Evolutionary conservation across 768 basidiomycete genomes (phyloP).

Genomic region (Leccinum disarticulatum): DNA sequence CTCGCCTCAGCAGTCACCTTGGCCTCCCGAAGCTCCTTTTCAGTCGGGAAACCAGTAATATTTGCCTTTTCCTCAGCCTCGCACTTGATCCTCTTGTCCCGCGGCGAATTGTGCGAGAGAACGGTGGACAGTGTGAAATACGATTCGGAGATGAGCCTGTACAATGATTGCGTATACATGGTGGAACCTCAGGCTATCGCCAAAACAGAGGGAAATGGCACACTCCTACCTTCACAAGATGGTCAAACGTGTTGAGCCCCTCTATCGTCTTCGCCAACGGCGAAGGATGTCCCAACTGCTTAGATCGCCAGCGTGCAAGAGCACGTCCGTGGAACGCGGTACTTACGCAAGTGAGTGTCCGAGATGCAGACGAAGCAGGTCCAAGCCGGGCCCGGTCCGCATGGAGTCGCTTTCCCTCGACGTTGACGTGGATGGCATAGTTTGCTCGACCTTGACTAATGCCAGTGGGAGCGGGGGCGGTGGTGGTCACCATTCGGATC

Average conservation of each 20-base stretch:
- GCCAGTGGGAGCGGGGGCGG: no score
- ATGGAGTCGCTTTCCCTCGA: conserved; percentile 20
- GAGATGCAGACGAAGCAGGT: conserved; percentile 38
- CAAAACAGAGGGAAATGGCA: not conserved
- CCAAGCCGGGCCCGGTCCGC: conserved; percentile 34
- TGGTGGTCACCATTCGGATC: no score
- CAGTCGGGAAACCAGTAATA: conserved; percentile 68
- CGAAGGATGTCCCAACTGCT: no score
- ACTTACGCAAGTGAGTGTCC: conserved; percentile 35
- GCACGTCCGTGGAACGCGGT: conserved; percentile 58
- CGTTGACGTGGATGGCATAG: conserved; percentile 20
- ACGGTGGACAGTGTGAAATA: conserved; percentile 81
- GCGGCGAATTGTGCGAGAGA: conserved; percentile 75
- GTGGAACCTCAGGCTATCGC: conserved; percentile 27
- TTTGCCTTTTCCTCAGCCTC: conserved; percentile 76
- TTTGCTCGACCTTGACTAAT: not conserved
- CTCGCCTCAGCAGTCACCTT: conserved; percentile 65
- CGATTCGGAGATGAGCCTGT: conserved; percentile 66
- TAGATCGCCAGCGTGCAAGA: conserved; percentile 68
- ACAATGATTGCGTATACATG: conserved; percentile 59
- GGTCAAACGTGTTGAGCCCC: no score
- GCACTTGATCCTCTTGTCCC: conserved; percentile 78
- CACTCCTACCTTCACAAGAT: no score
- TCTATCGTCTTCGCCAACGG: no score
- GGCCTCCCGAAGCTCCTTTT: conserved; percentile 73